phyloP scores from a whole-genome alignment of 1,139 yeast genomes.

The Blastobotrys aristatus region DNA sequence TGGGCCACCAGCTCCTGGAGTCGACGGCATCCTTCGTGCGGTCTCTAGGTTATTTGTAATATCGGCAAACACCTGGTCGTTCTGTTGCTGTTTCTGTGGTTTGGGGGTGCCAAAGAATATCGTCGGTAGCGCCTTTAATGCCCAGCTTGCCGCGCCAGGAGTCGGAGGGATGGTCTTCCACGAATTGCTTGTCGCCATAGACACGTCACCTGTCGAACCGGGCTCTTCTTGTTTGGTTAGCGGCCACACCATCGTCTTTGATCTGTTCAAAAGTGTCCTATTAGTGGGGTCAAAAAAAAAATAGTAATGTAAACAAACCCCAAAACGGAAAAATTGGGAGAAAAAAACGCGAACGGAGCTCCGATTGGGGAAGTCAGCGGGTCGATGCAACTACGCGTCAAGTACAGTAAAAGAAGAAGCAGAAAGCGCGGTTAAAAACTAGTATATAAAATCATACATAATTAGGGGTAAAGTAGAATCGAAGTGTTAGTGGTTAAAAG shows the following conservation, averaged over 20 bases:
- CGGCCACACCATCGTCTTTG: constrained; percentile 13
- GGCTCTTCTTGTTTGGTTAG: constrained; percentile 1
- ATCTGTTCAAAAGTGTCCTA: background rate
- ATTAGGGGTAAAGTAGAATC: no score
- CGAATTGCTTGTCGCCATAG: constrained; percentile 11
- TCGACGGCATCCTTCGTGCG: constrained; percentile 1
- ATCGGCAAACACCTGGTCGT: constrained; percentile 18
- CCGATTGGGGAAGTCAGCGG: no score
- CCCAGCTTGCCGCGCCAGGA: constrained; percentile 24
- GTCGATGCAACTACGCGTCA: no score
- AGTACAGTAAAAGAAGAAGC: no score
- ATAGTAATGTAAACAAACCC: background rate
- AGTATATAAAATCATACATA: no score
- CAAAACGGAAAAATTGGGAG: background rate
- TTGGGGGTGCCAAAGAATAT: constrained; percentile 23
- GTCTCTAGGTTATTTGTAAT: constrained; percentile 15
- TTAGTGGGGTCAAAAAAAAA: background rate
- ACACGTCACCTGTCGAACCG: constrained; percentile 4
- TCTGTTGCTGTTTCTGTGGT: constrained; percentile 15
- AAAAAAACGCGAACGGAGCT: background rate
- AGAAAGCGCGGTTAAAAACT: no score
- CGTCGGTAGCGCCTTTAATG: constrained; percentile 22
- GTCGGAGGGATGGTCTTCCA: constrained; percentile 20
- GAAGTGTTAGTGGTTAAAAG: no score
- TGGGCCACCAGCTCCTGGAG: background rate